Percentiles rank a stretch among this genome's conserved stretches.
These are phyloP conservation scores for Microascus cirrosus DNA, from an alignment of 2,329 filamentous ascomycete genomes.

Conservation along the genomic window DNA sequence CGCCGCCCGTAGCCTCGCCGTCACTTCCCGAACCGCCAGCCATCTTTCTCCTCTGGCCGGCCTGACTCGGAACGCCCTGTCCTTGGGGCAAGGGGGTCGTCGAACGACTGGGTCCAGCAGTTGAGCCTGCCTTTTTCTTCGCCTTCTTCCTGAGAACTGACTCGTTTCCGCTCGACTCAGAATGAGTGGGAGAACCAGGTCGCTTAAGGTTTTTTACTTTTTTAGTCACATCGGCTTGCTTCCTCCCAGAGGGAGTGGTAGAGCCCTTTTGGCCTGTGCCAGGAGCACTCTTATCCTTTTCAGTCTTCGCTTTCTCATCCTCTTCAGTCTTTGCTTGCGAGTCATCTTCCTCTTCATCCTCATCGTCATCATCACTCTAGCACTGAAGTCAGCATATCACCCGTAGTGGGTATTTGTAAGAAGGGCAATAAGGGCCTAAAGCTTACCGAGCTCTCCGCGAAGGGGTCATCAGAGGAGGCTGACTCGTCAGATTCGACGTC, in stretches of 20 bases:
- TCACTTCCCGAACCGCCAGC: slow-evolving; percentile 56
- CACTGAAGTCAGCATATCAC: slow-evolving; percentile 3
- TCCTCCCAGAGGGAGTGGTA: slow-evolving; percentile 33
- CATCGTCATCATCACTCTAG: slow-evolving; percentile 20
- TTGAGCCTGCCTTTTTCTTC: slow-evolving; percentile 47
- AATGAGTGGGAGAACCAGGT: slow-evolving; percentile 74
- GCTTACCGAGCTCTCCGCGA: slow-evolving; percentile 21
- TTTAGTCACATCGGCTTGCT: slow-evolving; percentile 36
- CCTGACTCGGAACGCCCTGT: slow-evolving; percentile 7
- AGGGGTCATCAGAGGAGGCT: slow-evolving; percentile 23
- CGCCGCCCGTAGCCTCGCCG: slow-evolving; percentile 58
- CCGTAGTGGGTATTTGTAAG: neutral
- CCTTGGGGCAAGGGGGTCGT: slow-evolving; percentile 39
- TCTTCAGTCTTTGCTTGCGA: slow-evolving; percentile 48
- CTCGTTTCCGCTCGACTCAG: slow-evolving; percentile 87
- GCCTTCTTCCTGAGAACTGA: slow-evolving; percentile 71
- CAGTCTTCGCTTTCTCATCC: slow-evolving; percentile 40
- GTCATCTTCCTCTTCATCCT: slow-evolving; percentile 36
- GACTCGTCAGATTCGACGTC: slow-evolving; percentile 67
- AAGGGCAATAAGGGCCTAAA: neutral
- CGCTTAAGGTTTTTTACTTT: slow-evolving; percentile 63
- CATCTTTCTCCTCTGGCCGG: slow-evolving; percentile 27
- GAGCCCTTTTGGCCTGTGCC: slow-evolving; percentile 59
- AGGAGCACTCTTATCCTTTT: slow-evolving; percentile 38
- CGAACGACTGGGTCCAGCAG: slow-evolving; percentile 39